Evolutionary conservation across 257 asterid genomes (phyloP).

Genomic region (Capsicum baccatum): DNA sequence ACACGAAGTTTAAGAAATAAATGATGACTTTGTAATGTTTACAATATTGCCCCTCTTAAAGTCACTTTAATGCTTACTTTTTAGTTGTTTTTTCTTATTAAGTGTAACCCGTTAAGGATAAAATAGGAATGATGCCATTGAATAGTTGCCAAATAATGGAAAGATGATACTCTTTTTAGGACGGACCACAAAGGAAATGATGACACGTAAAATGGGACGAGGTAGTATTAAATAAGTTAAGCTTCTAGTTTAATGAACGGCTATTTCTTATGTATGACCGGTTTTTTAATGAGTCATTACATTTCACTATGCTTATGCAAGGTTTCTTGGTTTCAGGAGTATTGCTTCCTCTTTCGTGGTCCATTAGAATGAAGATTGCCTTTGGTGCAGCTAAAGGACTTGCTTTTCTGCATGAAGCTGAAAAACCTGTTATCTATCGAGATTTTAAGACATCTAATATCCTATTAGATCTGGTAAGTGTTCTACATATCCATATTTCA

Average conservation of each 20-base stretch:
- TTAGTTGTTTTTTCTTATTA: no score
- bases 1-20: no score
- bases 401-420: constrained; percentile 86
- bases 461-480: constrained; percentile 67
- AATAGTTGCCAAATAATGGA: no score
- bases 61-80: no score
- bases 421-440: constrained; percentile 89
- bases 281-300: background rate
- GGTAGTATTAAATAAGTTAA: background rate
- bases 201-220: no score
- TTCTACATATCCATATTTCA: background rate
- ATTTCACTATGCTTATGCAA: constrained; percentile 9
- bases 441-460: constrained; percentile 93
- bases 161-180: no score
- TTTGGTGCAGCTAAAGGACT: constrained; percentile 93
- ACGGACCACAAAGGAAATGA: no score
- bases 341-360: constrained; percentile 88
- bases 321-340: constrained; percentile 54
- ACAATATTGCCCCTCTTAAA: no score
- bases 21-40: no score
- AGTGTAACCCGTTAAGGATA: no score
- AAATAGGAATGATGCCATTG: no score
- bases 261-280: background rate
- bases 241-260: background rate
- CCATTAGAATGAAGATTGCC: constrained; percentile 84